Evolutionary conservation across 2,329 filamentous ascomycete genomes (phyloP), one percentile per base, ranked within the genome.

Genomic region (Zalaria sp.): DNA sequence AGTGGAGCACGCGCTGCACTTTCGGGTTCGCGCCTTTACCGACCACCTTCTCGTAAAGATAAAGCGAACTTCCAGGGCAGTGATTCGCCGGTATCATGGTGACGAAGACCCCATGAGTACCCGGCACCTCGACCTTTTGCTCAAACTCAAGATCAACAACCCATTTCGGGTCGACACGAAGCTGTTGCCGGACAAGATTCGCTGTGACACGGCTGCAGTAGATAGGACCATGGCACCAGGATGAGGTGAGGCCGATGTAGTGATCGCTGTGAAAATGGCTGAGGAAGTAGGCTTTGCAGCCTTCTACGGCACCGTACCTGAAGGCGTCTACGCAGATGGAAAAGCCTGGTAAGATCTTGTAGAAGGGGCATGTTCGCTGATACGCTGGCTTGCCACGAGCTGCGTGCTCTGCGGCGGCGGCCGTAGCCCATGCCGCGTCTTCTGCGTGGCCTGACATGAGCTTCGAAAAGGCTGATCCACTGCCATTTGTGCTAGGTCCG

Each of bases 261-360:
- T 98, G 91, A 57, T 98, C 91, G 54, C 87, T 95, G 61, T 98
- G 91, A 51, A 96, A 98, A 57, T 98, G 91, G 52, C 88, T 95
- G 7, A 98, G 72, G 51, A 98, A 98, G 57, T 98, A 98, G 1
- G 89, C 91, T 41, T 83, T 81, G 58, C 88, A 94, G 1, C 86
- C 88, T 56, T 93, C 74, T 0, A 98, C 85, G 3, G 88, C 86
- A 2, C 91, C 91, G 55, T 96, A 98, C 18, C 89, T 79, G 55
- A 98, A 94, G 0, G 91, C 91, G 60, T 98, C 91, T 1, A 98
- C 91, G 44, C 86, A 93, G 41, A 96, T 93, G 48, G 74, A 85
- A 53, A 95, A 82, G 0, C 86, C 87, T 0, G 89, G 88, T 64
- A 98, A 80, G 48, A 96, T 95, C 61, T 98, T 98, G 68, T 98